Evolutionary conservation across 805 yeast species (phyloP).

Genomic region (Yarrowia yakushimensis): DNA sequence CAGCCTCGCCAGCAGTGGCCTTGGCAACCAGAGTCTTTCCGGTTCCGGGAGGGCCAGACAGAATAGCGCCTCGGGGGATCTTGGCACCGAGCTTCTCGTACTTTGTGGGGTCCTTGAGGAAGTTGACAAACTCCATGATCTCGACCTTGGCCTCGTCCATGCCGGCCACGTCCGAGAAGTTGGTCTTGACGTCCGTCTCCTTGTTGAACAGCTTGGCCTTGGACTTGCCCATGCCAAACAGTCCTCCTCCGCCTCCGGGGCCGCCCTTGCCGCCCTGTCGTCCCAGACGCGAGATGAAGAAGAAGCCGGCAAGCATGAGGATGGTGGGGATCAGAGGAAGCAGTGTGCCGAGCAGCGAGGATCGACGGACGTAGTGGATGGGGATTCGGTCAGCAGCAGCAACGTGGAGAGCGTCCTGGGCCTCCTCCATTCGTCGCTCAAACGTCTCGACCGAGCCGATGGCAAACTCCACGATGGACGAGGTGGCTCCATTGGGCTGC

Average conservation of each 20-base stretch:
- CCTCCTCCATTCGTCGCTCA: slow-evolving; percentile 71
- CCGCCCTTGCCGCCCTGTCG: slow-evolving; percentile 44
- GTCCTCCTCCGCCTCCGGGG: slow-evolving; percentile 76
- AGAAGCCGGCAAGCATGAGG: slow-evolving; percentile 81
- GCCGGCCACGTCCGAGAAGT: slow-evolving; percentile 95
- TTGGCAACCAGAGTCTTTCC: slow-evolving; percentile 96
- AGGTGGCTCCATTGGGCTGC: slow-evolving; percentile 48
- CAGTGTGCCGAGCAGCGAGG: slow-evolving; percentile 58
- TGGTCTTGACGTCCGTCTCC: slow-evolving; percentile 84
- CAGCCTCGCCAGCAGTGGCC: slow-evolving; percentile 99
- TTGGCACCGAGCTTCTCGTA: slow-evolving; percentile 94
- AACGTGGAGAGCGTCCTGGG: slow-evolving; percentile 66
- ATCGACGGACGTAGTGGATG: slow-evolving; percentile 71
- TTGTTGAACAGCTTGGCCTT: slow-evolving; percentile 88
- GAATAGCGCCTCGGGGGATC: slow-evolving; percentile 96
- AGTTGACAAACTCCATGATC: slow-evolving; percentile 95
- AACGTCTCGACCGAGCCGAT: slow-evolving; percentile 89
- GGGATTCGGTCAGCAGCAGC: slow-evolving; percentile 70
- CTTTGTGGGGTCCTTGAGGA: slow-evolving; percentile 83
- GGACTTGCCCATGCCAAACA: slow-evolving; percentile 80
- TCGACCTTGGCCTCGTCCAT: slow-evolving; percentile 96
- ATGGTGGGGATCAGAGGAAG: slow-evolving; percentile 85
- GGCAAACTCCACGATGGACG: slow-evolving; percentile 51
- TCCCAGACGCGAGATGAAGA: slow-evolving; percentile 65
- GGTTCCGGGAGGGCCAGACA: slow-evolving; percentile 99